Evolutionary conservation across 73 alveolate species (phyloP).

Genomic region (Tetrahymena borealis): DNA sequence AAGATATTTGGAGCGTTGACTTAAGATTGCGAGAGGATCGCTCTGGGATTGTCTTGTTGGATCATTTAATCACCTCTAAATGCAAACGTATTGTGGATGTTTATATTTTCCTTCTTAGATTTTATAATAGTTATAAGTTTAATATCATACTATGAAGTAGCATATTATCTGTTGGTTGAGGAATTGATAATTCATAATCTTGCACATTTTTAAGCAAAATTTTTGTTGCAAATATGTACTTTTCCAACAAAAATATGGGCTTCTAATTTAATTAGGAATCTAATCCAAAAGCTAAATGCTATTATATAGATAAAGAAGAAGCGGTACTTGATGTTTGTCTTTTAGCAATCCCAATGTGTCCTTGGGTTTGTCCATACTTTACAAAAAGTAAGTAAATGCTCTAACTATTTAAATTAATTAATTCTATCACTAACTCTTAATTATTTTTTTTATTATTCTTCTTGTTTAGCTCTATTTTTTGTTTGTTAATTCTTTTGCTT

Average conservation of each 20-base stretch:
- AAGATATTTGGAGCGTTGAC: neutral
- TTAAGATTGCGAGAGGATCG: neutral
- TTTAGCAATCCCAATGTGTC: neutral
- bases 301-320: too few species aligned
- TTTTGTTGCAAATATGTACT: too few species aligned
- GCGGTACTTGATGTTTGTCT: neutral
- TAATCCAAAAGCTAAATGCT: neutral
- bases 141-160: neutral
- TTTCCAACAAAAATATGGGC: neutral
- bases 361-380: constrained; percentile 2
- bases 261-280: neutral
- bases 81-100: neutral
- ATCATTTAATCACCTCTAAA: neutral
- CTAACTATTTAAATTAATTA: neutral
- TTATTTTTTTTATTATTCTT: neutral
- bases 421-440: neutral
- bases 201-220: too few species aligned
- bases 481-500: neutral
- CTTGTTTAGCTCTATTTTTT: neutral
- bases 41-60: neutral
- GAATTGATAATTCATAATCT: too few species aligned
- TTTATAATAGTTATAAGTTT: neutral
- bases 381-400: neutral
- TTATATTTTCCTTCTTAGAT: neutral
- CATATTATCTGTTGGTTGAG: neutral